A percentile compares a stretch with the other conserved stretches of the same genome.
These are phyloP conservation scores for Suhomyces sp. DNA, from an alignment of 805 yeast species.

Conservation along the genomic window DNA sequence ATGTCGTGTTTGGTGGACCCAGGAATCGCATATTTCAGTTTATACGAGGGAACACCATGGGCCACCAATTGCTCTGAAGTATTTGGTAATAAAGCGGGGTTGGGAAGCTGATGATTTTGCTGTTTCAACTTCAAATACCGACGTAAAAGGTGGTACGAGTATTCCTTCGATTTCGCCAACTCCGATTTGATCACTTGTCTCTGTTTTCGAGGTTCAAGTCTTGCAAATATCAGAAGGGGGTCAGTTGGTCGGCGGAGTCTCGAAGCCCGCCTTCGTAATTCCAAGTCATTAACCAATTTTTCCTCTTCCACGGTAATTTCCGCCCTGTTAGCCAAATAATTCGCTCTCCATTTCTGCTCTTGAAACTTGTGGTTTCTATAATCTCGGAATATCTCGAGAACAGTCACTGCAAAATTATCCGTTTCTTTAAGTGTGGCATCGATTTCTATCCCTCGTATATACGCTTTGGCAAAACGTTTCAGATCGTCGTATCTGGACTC, in stretches of 20 bases:
- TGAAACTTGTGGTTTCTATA: conserved; percentile 7
- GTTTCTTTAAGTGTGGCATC: too few species aligned
- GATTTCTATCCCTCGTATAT: conserved; percentile 3
- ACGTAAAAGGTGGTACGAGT: conserved; percentile 21
- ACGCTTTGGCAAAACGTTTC: neutral
- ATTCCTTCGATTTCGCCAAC: conserved; percentile 12
- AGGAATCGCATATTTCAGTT: conserved; percentile 17
- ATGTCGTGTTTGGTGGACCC: conserved; percentile 23
- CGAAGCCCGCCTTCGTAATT: conserved; percentile 7
- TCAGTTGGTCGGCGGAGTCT: conserved; percentile 3
- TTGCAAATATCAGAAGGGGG: conserved; percentile 4
- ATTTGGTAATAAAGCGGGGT: conserved; percentile 33
- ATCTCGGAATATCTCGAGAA: neutral
- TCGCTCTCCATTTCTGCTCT: conserved; percentile 19
- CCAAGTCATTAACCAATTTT: conserved; percentile 6
- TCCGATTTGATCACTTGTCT: conserved; percentile 15
- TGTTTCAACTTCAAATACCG: conserved; percentile 32
- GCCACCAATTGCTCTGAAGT: conserved; percentile 17
- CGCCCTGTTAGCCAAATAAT: conserved; percentile 9
- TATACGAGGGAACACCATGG: conserved; percentile 9
- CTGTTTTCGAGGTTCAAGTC: conserved; percentile 10
- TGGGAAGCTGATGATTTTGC: conserved; percentile 24
- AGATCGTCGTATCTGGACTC: neutral
- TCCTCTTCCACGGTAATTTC: conserved; percentile 12
- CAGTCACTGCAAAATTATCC: too few species aligned